Conservation (phyloP, 768 basidiomycete species). For the Arthromyces matolae region DNA sequence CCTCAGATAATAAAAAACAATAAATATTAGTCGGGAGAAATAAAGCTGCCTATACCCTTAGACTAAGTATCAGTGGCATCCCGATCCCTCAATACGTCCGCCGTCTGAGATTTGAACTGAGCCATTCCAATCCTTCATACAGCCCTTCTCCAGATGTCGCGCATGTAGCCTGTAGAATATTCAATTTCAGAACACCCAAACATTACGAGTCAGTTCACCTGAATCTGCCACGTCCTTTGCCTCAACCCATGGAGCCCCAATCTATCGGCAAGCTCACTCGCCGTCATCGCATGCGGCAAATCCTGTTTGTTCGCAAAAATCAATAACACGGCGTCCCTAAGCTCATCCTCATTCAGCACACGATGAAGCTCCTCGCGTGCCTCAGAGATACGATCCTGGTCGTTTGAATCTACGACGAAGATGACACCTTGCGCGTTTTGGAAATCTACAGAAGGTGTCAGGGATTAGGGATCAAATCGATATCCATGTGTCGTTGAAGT, state of each 20-base stretch:
- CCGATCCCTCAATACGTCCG: too few species aligned
- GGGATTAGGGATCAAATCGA: too few species aligned
- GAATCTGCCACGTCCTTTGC: conserved; percentile 97
- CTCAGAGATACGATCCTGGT: conserved; percentile 98
- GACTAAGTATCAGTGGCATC: too few species aligned
- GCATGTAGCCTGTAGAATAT: conserved; percentile 75
- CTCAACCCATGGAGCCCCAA: conserved; percentile 96
- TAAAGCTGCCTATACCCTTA: too few species aligned
- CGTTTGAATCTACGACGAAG: conserved; percentile 99
- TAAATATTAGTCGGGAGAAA: too few species aligned
- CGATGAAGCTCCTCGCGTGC: conserved; percentile 98
- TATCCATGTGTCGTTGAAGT: too few species aligned
- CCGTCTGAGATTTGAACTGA: conserved; percentile 87
- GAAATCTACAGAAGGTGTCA: conserved; percentile 71
- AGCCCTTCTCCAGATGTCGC: conserved; percentile 98
- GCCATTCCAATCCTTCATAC: conserved; percentile 98
- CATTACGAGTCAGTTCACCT: conserved; percentile 48
- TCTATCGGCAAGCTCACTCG: conserved; percentile 98
- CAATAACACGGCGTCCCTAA: conserved; percentile 95
- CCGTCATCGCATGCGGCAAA: conserved; percentile 99
- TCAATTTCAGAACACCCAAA: conserved; percentile 12
- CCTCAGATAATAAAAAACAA: too few species aligned
- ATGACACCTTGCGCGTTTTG: conserved; percentile 99
- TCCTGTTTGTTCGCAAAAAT: conserved; percentile 99
- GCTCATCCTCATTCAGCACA: conserved; percentile 99